These are phyloP conservation scores for Daldinia grandis DNA, from an alignment of 495 filamentous ascomycete genomes.

Conservation along the genomic window DNA sequence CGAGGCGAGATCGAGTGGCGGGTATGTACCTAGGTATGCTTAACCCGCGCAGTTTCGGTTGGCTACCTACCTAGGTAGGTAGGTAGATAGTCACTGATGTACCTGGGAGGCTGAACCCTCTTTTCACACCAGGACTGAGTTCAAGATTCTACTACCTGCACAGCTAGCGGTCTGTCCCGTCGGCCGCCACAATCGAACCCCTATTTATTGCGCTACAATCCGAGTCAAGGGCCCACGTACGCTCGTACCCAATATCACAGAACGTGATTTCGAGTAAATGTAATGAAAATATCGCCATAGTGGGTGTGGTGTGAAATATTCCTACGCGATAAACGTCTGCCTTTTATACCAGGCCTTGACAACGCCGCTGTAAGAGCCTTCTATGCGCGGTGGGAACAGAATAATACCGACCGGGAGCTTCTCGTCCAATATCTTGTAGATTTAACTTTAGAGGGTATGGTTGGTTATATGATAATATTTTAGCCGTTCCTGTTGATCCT, in stretches of 20 bases:
- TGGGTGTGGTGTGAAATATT: slow-evolving; percentile 29
- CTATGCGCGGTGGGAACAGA: not conserved
- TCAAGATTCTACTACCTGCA: slow-evolving; percentile 6
- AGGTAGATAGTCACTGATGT: not conserved
- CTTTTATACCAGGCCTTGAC: slow-evolving; percentile 16
- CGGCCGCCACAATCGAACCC: slow-evolving; percentile 4
- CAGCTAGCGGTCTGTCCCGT: not conserved
- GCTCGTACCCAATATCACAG: slow-evolving; percentile 15
- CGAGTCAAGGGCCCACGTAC: slow-evolving; percentile 12
- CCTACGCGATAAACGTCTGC: slow-evolving; percentile 11
- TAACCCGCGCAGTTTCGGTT: not conserved
- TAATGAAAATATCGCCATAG: slow-evolving; percentile 15
- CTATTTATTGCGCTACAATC: slow-evolving; percentile 9
- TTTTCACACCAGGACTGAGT: slow-evolving; percentile 1
- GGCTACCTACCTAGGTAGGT: no score
- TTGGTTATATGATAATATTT: no score
- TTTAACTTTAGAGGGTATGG: no score
- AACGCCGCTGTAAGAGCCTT: slow-evolving; percentile 1
- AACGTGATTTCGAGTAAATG: slow-evolving; percentile 14
- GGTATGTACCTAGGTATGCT: slow-evolving; percentile 26
- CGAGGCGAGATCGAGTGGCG: slow-evolving; percentile 1
- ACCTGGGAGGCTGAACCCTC: slow-evolving; percentile 14
- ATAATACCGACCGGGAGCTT: slow-evolving; percentile 2
- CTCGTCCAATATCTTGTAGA: no score
- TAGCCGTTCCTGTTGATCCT: no score